A percentile compares a stretch with the other conserved stretches of the same genome.
phyloP scores from a whole-genome alignment of 768 basidiomycete species.

The Serendipita sp. region DNA sequence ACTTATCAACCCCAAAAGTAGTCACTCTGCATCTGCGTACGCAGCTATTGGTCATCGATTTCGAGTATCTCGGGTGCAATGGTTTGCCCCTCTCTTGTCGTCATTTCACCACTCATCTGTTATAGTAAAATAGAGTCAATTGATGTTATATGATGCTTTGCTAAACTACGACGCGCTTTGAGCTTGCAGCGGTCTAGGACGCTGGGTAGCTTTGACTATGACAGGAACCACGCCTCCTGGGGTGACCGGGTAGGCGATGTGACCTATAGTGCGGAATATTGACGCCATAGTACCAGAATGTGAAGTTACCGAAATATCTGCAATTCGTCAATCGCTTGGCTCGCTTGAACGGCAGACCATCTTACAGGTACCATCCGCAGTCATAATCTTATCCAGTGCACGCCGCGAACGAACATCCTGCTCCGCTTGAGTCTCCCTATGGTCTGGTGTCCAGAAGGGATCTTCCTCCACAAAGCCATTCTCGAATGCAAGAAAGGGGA shows the following conservation, averaged over 20 bases:
- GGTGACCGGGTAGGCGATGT: constrained; percentile 30
- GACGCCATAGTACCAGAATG: constrained; percentile 48
- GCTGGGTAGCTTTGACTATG: neutral
- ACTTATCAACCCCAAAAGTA: neutral
- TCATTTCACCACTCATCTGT: neutral
- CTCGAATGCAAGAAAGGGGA: constrained; percentile 40
- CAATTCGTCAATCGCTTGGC: neutral
- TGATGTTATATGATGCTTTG: neutral
- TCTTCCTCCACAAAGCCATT: constrained; percentile 45
- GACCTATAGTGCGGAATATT: constrained; percentile 32
- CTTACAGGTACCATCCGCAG: constrained; percentile 30
- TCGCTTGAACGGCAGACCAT: constrained; percentile 7
- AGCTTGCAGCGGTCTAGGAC: neutral
- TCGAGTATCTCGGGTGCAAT: neutral
- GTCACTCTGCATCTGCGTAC: neutral
- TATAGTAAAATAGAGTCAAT: neutral
- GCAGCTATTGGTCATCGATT: neutral
- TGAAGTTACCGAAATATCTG: constrained; percentile 51
- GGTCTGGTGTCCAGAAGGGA: constrained; percentile 35
- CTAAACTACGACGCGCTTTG: neutral
- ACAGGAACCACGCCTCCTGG: constrained; percentile 36
- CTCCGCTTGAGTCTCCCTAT: constrained; percentile 35
- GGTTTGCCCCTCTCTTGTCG: neutral
- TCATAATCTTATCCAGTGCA: constrained; percentile 42
- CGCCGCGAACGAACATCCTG: constrained; percentile 30